Evolutionary conservation across 2,329 filamentous ascomycete species (phyloP).

Genomic region (Fusarium mangiferae): DNA sequence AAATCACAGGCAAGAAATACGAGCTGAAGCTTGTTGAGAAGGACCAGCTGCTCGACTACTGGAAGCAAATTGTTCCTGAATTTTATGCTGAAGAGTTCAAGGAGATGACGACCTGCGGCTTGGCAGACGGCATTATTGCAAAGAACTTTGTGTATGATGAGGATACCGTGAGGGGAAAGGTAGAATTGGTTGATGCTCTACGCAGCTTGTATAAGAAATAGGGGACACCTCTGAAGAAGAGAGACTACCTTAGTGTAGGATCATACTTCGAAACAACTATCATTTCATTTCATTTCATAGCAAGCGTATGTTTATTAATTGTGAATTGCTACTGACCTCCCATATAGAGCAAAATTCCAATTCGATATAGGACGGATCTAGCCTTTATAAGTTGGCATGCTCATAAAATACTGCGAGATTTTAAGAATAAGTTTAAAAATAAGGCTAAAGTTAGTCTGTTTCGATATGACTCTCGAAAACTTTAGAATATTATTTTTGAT

Average conservation of each 20-base stretch:
- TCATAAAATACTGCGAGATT: background rate
- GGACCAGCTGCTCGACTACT: slow-evolving; percentile 41
- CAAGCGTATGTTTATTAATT: background rate
- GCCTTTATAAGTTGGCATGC: background rate
- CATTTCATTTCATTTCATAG: no score
- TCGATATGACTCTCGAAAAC: background rate
- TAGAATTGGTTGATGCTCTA: slow-evolving; percentile 42
- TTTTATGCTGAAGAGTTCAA: slow-evolving; percentile 42
- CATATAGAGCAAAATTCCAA: no score
- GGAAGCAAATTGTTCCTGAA: slow-evolving; percentile 35
- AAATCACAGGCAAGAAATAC: slow-evolving; percentile 41
- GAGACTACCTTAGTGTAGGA: no score
- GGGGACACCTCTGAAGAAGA: background rate
- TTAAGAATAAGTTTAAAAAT: background rate
- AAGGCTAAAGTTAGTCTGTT: background rate
- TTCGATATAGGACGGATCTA: background rate
- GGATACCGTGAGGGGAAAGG: slow-evolving; percentile 37
- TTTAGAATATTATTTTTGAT: background rate
- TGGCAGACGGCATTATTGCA: slow-evolving; percentile 42
- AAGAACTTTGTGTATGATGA: slow-evolving; percentile 40
- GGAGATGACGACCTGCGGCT: slow-evolving; percentile 41
- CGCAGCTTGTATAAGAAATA: slow-evolving; percentile 21
- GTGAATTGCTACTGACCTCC: no score
- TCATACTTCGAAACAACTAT: background rate
- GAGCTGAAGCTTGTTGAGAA: slow-evolving; percentile 37